Percentiles rank a stretch among this genome's conserved stretches.
Evolutionary conservation across 805 yeast species (phyloP).

Genomic region (Maudiozyma barnettii): DNA sequence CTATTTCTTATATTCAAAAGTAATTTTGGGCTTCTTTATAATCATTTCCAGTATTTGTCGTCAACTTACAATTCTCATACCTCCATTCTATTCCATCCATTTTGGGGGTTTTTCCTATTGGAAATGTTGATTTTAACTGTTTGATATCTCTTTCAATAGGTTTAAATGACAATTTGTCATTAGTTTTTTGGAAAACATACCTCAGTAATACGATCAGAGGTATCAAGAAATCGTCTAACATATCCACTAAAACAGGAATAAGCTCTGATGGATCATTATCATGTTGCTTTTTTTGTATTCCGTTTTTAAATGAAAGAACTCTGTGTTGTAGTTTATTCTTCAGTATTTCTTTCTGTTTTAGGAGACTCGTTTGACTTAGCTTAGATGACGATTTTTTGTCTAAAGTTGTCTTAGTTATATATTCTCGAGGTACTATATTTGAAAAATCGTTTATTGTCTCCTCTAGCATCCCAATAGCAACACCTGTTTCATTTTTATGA

Average conservation of each 20-base stretch:
- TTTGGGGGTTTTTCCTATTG: conserved; percentile 23
- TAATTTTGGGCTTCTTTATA: background rate
- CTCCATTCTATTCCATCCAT: conserved; percentile 17
- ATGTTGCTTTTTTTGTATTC: too few species aligned
- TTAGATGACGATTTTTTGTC: background rate
- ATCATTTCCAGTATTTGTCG: background rate
- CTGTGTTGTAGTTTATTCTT: conserved; percentile 6
- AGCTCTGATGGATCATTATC: conserved; percentile 1
- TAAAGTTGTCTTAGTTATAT: conserved; percentile 10
- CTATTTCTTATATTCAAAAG: too few species aligned
- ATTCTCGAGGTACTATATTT: conserved; percentile 11
- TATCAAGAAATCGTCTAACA: conserved; percentile 21
- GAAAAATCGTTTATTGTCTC: conserved; percentile 12
- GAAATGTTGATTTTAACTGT: conserved; percentile 12
- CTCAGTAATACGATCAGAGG: conserved; percentile 21
- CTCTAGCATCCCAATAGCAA: conserved; percentile 25
- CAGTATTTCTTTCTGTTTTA: conserved; percentile 3
- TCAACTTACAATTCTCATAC: conserved; percentile 7
- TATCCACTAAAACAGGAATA: conserved; percentile 18
- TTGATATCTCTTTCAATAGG: conserved; percentile 12
- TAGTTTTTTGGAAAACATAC: conserved; percentile 23
- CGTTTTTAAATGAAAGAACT: background rate
- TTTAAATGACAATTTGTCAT: conserved; percentile 23
- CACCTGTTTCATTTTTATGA: conserved; percentile 18
- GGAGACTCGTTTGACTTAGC: conserved; percentile 2